Evolutionary conservation across 306 rosid genomes (phyloP), one percentile per base, ranked within the genome.

Genomic region (Herpetospermum pedunculosum): DNA sequence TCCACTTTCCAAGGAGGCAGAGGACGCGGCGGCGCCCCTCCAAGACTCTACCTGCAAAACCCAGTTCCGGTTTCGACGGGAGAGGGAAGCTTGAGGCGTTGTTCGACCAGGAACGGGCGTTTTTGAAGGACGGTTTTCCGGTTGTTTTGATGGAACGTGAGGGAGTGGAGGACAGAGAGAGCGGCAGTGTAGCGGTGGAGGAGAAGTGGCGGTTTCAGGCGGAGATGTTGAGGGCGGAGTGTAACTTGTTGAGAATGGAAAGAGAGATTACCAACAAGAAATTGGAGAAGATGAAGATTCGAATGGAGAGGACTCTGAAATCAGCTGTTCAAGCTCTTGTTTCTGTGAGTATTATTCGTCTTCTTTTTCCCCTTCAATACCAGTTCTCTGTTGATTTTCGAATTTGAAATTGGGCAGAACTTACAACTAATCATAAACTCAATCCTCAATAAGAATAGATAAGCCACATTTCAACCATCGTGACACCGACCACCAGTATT

Each of bases 191-290:
- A 3, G 68, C 68, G 79, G 69, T 60, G 65, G 96, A 89, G 77
- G 91, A 88, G 64, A 91, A 87, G 62, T 91, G 99, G 96, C 84
- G 90, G 87, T 89, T 94, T 85, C 95, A 89, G 77, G 95, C 91
- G 0, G 99, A 94, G 78, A 89, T 91, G 89, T 70, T 94, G 88
- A 94, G 97, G 59, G 96, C 97, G 0, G 99, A 94, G 85, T 94
- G 99, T 64, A 94, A 88, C 74, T 72, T 94, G 80, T 70, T 94
- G 88, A 88, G 95, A 54, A 94, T 94, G 96, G 97, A 94, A 85
- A 94, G 85, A 41, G 95, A 90, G 78, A 85, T 91, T 78, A 88
- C 85, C 0, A 78, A 84, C 12, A 91, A 85, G 82, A 94, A 88
- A 82, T 60, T 88, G 26, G 83, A 85, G 77, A 85, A 87, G 76